Percentiles rank a stretch among this genome's conserved stretches.
phyloP scores from a whole-genome alignment of 129 eudicot species.

The Gnaphalium uliginosum region DNA sequence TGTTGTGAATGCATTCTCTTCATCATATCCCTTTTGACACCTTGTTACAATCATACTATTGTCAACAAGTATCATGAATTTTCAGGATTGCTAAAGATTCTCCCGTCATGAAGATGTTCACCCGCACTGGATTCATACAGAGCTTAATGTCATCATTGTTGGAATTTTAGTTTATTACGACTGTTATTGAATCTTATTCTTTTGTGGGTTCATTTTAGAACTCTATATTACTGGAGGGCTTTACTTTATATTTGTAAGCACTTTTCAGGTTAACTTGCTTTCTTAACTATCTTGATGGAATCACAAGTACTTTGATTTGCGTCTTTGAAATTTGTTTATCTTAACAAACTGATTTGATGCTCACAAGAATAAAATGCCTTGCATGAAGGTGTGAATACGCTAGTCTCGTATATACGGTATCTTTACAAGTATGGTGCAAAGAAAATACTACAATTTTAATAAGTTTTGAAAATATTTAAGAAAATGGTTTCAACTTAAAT shows the following conservation, averaged over 20 bases:
- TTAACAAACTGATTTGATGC: too few species aligned
- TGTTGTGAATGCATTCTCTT: not conserved
- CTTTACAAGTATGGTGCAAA: too few species aligned
- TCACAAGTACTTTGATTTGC: too few species aligned
- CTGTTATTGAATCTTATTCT: not conserved
- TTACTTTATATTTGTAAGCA: not conserved
- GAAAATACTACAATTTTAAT: too few species aligned
- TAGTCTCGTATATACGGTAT: too few species aligned
- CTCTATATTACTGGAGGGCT: not conserved
- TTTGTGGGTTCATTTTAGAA: not conserved
- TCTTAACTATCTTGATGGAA: too few species aligned
- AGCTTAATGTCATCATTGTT: not conserved
- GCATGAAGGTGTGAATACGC: too few species aligned
- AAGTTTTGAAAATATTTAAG: too few species aligned
- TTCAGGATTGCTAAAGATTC: not conserved
- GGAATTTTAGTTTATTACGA: not conserved
- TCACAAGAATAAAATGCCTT: too few species aligned
- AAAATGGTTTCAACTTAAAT: too few species aligned
- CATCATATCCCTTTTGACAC: not conserved
- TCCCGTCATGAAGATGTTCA: not conserved
- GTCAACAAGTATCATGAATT: not conserved
- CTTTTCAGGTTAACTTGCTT: too few species aligned
- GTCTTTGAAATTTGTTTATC: too few species aligned
- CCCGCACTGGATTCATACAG: not conserved
- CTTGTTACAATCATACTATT: not conserved